Evolutionary conservation across 1,139 yeast species (phyloP).

Genomic region (Pichia sp.): DNA sequence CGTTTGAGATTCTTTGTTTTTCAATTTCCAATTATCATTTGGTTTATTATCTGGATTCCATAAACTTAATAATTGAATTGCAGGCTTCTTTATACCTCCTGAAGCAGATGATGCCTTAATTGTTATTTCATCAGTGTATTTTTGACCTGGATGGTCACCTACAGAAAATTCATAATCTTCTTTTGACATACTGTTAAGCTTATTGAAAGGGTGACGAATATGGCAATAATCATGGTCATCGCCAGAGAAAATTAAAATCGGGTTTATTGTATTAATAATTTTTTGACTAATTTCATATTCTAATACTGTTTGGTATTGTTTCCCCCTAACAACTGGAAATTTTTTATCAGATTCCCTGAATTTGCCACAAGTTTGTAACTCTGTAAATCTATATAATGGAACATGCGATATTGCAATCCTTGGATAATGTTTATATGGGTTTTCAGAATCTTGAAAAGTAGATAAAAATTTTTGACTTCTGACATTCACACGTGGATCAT

Average conservation of each 20-base stretch:
- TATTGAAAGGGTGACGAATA: constrained; percentile 46
- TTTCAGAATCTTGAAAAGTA: constrained; percentile 24
- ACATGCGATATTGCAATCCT: constrained; percentile 73
- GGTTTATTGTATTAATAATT: constrained; percentile 52
- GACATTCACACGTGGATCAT: constrained; percentile 36
- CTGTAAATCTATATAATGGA: constrained; percentile 60
- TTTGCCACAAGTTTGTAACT: constrained; percentile 56
- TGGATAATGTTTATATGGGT: constrained; percentile 40
- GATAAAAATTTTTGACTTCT: constrained; percentile 38
- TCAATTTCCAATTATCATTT: constrained; percentile 14
- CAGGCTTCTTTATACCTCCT: constrained; percentile 80
- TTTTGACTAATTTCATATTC: constrained; percentile 51
- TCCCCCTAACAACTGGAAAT: constrained; percentile 67
- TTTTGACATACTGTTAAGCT: constrained; percentile 3
- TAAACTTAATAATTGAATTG: constrained; percentile 73
- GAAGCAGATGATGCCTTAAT: constrained; percentile 91
- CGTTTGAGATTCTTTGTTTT: constrained; percentile 16
- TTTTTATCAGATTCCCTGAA: constrained; percentile 55
- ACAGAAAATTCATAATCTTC: constrained; percentile 11
- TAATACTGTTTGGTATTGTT: constrained; percentile 76
- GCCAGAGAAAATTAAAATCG: constrained; percentile 73
- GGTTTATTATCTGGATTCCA: constrained; percentile 39
- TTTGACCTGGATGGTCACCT: constrained; percentile 28
- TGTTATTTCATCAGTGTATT: constrained; percentile 64
- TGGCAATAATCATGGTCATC: constrained; percentile 97